Evolutionary conservation across 2,329 filamentous ascomycete species (phyloP).

Genomic region (Monosporascus sp.): DNA sequence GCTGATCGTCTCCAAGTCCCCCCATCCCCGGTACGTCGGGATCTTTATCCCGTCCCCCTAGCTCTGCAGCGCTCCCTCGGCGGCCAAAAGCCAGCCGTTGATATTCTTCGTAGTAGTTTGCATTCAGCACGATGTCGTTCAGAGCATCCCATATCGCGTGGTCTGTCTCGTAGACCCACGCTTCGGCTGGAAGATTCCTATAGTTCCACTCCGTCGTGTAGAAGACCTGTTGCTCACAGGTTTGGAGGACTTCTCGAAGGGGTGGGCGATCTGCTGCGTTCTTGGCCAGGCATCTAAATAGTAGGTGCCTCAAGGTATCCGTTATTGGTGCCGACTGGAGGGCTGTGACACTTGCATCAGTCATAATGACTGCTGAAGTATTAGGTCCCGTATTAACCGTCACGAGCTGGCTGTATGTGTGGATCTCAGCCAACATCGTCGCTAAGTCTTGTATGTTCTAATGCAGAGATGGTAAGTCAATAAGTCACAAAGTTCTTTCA

Average conservation of each 20-base stretch:
- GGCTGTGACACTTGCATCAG: not conserved
- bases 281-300: not conserved
- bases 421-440: not conserved
- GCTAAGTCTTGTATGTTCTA: no score
- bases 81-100: not conserved
- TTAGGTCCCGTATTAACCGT: not conserved
- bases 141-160: not conserved
- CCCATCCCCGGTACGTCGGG: no score
- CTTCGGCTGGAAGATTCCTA: not conserved
- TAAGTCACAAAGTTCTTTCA: no score
- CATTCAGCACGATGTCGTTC: not conserved
- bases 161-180: not conserved
- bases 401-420: not conserved
- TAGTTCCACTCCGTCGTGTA: not conserved
- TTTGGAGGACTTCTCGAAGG: not conserved
- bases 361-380: not conserved
- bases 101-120: not conserved
- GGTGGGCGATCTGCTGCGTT: not conserved
- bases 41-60: no score
- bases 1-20: no score
- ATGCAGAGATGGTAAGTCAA: no score
- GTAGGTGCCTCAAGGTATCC: not conserved
- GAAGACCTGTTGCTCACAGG: not conserved
- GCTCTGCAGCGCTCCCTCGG: no score
- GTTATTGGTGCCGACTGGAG: not conserved